Evolutionary conservation across 179 eudicot species (phyloP).

Genomic region (Monotropa hypopitys): DNA sequence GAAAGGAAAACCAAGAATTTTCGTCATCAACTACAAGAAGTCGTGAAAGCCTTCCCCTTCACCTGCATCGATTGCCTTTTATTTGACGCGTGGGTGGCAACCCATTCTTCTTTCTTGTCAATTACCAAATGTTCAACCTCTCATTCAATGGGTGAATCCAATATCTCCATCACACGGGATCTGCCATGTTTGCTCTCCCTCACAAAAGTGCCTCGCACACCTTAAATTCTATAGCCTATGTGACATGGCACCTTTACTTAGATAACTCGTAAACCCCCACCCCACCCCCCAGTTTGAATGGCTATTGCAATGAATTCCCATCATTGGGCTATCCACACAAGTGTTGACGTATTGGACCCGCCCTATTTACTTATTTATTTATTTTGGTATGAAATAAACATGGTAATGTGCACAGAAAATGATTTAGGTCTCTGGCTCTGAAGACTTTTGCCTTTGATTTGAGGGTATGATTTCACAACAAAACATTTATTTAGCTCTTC

Average conservation of each 20-base stretch:
- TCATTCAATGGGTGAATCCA: not conserved
- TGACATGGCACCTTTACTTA: not conserved
- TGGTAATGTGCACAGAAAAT: too few relatives aligned
- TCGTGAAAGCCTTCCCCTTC: not conserved
- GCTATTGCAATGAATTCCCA: not conserved
- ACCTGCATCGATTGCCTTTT: not conserved
- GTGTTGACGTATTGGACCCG: not conserved
- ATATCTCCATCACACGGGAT: not conserved
- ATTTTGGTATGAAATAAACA: too few relatives aligned
- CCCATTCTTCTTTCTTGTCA: not conserved
- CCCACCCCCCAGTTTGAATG: too few relatives aligned
- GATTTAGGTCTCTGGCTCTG: too few relatives aligned
- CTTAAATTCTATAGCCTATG: not conserved
- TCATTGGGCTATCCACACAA: not conserved
- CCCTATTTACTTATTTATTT: too few relatives aligned
- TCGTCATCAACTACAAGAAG: not conserved
- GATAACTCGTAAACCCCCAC: not conserved
- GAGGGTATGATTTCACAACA: too few relatives aligned
- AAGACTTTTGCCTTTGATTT: too few relatives aligned
- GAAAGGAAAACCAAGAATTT: not conserved
- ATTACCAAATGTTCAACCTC: not conserved
- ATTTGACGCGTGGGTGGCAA: not conserved
- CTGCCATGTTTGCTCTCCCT: not conserved
- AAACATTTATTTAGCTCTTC: too few relatives aligned
- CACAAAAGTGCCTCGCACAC: not conserved